These are phyloP conservation scores for Ceratocystis eucalypticola DNA, from an alignment of 2,329 filamentous ascomycete species.

Conservation along the genomic window DNA sequence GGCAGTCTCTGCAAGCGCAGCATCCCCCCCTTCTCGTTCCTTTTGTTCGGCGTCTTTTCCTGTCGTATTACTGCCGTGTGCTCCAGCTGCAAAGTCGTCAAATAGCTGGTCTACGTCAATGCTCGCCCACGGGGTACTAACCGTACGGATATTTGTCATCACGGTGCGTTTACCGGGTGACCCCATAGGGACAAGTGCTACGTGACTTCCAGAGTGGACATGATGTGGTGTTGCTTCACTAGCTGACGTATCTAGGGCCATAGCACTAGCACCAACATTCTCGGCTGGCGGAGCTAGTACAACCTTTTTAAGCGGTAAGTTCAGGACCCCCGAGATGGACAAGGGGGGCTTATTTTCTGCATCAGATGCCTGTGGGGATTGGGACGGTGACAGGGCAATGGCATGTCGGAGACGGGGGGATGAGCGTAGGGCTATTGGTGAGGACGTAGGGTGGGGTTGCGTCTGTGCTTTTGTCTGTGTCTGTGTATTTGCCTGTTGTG, in stretches of 20 bases:
- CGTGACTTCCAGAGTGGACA: too few relatives aligned
- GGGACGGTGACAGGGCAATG: slow-evolving; percentile 43
- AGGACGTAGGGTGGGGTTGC: slow-evolving; percentile 27
- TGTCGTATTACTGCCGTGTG: neutral
- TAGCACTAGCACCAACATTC: neutral
- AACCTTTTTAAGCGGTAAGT: slow-evolving; percentile 11
- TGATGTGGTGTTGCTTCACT: neutral
- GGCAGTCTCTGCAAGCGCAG: slow-evolving; percentile 31
- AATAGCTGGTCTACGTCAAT: slow-evolving; percentile 66
- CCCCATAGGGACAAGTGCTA: neutral
- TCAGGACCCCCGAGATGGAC: slow-evolving; percentile 33
- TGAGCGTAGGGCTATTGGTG: slow-evolving; percentile 29
- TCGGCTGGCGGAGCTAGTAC: neutral
- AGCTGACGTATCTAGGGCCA: neutral
- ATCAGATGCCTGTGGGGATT: slow-evolving; percentile 63
- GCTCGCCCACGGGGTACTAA: slow-evolving; percentile 51
- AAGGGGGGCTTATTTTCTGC: slow-evolving; percentile 69
- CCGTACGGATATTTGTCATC: slow-evolving; percentile 34
- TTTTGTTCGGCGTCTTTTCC: neutral
- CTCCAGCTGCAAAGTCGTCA: slow-evolving; percentile 26
- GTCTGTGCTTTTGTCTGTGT: slow-evolving; percentile 16
- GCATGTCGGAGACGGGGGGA: slow-evolving; percentile 40
- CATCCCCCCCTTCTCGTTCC: neutral
- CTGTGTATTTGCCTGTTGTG: slow-evolving; percentile 9
- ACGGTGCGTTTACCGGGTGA: slow-evolving; percentile 15